These are phyloP conservation scores for Elsinoe arachidis DNA, from an alignment of 2,329 filamentous ascomycete species.

Conservation along the genomic window DNA sequence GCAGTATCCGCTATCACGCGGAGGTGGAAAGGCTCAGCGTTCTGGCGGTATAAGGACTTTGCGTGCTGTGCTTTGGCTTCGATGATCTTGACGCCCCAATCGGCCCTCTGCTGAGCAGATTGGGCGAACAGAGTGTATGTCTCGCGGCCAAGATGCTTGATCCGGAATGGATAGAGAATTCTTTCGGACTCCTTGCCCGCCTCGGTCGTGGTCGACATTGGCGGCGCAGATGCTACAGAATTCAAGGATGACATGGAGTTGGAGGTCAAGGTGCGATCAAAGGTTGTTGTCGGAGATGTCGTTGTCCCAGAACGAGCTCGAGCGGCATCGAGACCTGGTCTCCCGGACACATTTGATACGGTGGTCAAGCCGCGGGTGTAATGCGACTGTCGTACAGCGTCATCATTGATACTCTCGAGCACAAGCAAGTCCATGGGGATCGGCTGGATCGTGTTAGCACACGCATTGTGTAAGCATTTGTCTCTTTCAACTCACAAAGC, in stretches of 20 bases:
- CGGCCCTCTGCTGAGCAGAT: conserved; percentile 62
- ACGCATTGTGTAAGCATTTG: too few species aligned
- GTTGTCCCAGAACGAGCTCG: conserved; percentile 16
- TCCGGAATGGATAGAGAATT: conserved; percentile 84
- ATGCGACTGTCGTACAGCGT: conserved; percentile 72
- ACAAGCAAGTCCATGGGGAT: conserved; percentile 96
- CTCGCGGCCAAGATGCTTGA: conserved; percentile 92
- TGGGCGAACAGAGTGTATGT: conserved; percentile 85
- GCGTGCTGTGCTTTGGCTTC: conserved; percentile 93
- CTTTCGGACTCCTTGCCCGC: conserved; percentile 60
- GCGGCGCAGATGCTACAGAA: conserved; percentile 43
- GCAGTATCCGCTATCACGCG: conserved; percentile 87
- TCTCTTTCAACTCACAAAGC: conserved; percentile 50
- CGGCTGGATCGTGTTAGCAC: conserved; percentile 39
- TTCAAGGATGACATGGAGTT: conserved; percentile 46
- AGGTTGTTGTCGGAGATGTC: conserved; percentile 34
- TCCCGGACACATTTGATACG: conserved; percentile 51
- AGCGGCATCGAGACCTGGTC: conserved; percentile 11
- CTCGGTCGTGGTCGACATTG: conserved; percentile 42
- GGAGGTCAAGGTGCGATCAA: conserved; percentile 61
- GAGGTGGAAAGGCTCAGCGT: conserved; percentile 89
- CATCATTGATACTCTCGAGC: conserved; percentile 85
- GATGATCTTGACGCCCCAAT: conserved; percentile 91
- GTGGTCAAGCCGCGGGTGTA: conserved; percentile 62
- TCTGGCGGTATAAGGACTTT: conserved; percentile 77